Base-by-base conservation (phyloP, 495 filamentous ascomycete species). In the Podospora bellae-mahoneyi region DNA sequence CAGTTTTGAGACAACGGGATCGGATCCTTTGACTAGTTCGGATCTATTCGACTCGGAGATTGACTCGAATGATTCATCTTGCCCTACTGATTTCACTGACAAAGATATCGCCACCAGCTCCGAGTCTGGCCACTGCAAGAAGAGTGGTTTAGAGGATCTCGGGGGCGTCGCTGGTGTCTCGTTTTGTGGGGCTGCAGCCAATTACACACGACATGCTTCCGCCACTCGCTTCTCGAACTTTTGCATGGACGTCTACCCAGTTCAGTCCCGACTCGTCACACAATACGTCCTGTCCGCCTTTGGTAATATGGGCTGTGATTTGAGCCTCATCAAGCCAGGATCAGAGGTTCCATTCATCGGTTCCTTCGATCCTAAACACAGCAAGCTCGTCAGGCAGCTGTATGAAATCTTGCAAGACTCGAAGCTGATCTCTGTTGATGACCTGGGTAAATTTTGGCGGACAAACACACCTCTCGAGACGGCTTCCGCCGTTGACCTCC, bases 211-310 rank as follows among this genome's bases (percentile, higher is more conserved):
- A 7, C 55, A 58, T 18, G 55, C 55, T 20, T 19, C n/a, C n/a
- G 18, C 15, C 16, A 61, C 23, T 2, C 34, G 39, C 5, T 71
- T 71, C 16, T 19, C 60, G 13, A 56, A 66, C 34, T 84, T 81
- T 65, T 81, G 74, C 66, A 32, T 23, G 4, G 55, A 70, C 0
- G 80, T 76, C 5, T 81, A 78, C 56, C 79, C 77, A 0, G 6
- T 65, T 1, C 80, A 84, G 54, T 66, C 75, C 19, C 26, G 15
- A 4, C 76, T 85, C 2, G 77, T 83, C 0, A 48, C 77, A 2
- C 70, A 74, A 2, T 85, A 84, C 67, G 70, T 79, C 5, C 68
- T 80, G 2, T 78, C 81, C 59, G 79, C 80, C 13, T 83, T 85
- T 59, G 66, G 60, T 7, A 53, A 64, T 7, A 69, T 84, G 3